Evolutionary conservation across 129 eudicot species (phyloP), one percentile per base, ranked within the genome.

Genomic region (Tanacetum coccineum): DNA sequence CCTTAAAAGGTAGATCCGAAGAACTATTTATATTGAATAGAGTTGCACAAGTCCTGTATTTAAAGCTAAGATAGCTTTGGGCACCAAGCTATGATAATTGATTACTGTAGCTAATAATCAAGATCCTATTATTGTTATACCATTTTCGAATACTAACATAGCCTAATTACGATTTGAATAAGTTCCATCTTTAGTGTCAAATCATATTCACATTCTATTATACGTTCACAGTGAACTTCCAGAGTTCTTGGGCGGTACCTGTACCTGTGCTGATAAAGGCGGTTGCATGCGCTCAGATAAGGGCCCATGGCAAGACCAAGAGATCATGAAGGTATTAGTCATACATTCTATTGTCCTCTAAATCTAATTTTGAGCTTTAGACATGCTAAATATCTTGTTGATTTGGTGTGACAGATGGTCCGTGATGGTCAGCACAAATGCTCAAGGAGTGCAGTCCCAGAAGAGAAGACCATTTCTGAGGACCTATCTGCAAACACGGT

Each of bases 261-360:
- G 98, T 57, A 93, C 84, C 45, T 86, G 98, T 75, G 95, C 86
- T 5, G 96, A 88, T 68, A 86, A 86, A 76, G 98, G 96, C 30
- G 98, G 98, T 2, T 93, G 98, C 64, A 74, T 88, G 96, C 77
- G 69, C 70, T 86, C 98, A 22, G 98, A 93, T 62, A 93, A 88
- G 76, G 98, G 98, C 65, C 96, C 98, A 20, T 93, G 98, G 98
- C 88, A 84, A 74, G 98, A 93, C 61, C 81, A 87, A 12, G 98
- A 88, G 15, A 93, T 88, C 36, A 85, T 93, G 84, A 93, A 88
- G 92, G 98, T 86, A 44, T 72, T 12, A 63, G 50, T 73, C 74
- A 20, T 15, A 39, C 47, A 39, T 50, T 63, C 40, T 70, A 9
- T 21, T 48, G 53, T 22, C 30, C 14, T 45, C 44, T 19, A n/a